A percentile compares a stretch with the other conserved stretches of the same genome.
These are phyloP conservation scores for Skeletonema marinoi DNA, from an alignment of 108 stramenopile genomes.

Conservation along the genomic window DNA sequence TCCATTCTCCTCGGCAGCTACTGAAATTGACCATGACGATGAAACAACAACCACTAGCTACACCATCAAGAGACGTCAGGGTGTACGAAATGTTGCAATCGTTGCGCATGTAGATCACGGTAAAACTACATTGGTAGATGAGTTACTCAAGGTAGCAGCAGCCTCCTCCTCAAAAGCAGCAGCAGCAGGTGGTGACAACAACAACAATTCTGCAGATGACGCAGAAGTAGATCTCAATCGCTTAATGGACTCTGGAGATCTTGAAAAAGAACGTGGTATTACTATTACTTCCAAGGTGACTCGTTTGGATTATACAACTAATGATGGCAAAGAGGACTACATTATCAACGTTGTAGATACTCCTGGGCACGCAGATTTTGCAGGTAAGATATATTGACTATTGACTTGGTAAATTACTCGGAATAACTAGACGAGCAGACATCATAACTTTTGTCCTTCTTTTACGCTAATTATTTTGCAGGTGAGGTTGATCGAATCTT, in stretches of 20 bases:
- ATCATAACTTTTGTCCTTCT: no score
- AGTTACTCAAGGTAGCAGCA: conserved; percentile 76
- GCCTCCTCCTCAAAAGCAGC: conserved; percentile 32
- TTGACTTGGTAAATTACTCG: conserved; percentile 20
- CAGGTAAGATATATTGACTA: conserved; percentile 93
- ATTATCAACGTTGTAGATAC: conserved; percentile 92
- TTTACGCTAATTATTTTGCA: conserved; percentile 64
- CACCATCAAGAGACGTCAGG: conserved; percentile 29
- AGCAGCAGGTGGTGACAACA: neutral
- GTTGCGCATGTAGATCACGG: conserved; percentile 99
- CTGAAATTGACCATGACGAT: neutral
- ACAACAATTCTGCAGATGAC: conserved; percentile 29
- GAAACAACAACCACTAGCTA: conserved; percentile 1
- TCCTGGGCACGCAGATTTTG: conserved; percentile 96
- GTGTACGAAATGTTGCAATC: conserved; percentile 86
- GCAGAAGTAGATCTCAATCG: conserved; percentile 53
- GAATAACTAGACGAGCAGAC: no score
- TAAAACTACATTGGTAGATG: conserved; percentile 95
- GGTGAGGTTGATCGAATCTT: conserved; percentile 96
- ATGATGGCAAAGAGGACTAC: conserved; percentile 20
- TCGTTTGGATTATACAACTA: conserved; percentile 67
- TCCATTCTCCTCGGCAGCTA: neutral
- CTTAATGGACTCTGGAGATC: conserved; percentile 93
- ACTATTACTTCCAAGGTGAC: conserved; percentile 96
- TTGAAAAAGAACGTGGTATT: conserved; percentile 96